phyloP scores from a whole-genome alignment of 2,329 filamentous ascomycete genomes.

The Claviceps quebecensis region DNA sequence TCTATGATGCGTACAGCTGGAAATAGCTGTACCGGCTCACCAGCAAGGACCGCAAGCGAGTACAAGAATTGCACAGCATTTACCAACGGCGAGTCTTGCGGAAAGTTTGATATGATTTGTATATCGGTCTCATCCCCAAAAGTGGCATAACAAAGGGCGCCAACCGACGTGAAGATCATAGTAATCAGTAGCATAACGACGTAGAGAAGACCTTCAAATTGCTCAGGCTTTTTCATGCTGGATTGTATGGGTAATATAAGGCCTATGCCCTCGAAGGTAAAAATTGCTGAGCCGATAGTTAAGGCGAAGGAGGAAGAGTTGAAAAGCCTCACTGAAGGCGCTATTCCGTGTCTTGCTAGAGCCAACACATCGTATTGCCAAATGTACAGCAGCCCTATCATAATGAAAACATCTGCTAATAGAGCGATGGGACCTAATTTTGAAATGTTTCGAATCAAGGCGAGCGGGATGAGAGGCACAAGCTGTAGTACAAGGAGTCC shows the following conservation, averaged over 20 bases:
- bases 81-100: constrained; percentile 56
- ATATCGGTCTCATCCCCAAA: constrained; percentile 57
- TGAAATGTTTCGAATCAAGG: constrained; percentile 60
- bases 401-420: constrained; percentile 57
- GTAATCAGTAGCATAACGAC: constrained; percentile 62
- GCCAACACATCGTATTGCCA: constrained; percentile 54
- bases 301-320: constrained; percentile 56
- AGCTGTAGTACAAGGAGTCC: constrained; percentile 54
- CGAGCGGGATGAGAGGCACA: constrained; percentile 48
- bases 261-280: constrained; percentile 67
- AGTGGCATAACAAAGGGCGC: constrained; percentile 59
- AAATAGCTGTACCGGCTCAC: constrained; percentile 62
- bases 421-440: constrained; percentile 57
- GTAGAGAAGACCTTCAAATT: constrained; percentile 52
- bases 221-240: constrained; percentile 56
- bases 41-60: constrained; percentile 57
- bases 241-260: constrained; percentile 65
- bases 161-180: constrained; percentile 56
- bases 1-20: constrained; percentile 60
- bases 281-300: constrained; percentile 60
- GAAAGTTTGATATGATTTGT: constrained; percentile 65
- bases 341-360: constrained; percentile 41
- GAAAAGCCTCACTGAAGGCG: constrained; percentile 50
- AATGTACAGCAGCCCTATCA: constrained; percentile 57
- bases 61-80: constrained; percentile 65